Evolutionary conservation across 495 filamentous ascomycete genomes (phyloP).

Genomic region (Penicillium bovifimosum): DNA sequence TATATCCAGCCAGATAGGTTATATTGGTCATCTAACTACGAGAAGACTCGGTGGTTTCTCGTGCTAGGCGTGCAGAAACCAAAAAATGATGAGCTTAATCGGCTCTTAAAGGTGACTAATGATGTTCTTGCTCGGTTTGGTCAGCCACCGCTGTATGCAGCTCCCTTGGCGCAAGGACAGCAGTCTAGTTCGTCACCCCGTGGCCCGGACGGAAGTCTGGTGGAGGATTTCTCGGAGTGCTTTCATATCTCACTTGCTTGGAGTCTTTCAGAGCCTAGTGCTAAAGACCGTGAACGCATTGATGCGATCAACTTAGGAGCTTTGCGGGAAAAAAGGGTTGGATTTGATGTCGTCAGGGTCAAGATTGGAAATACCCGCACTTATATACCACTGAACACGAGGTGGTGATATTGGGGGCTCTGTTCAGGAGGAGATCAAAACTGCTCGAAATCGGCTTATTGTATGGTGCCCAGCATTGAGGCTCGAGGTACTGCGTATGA

Average conservation of each 20-base stretch:
- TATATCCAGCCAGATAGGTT: slow-evolving; percentile 38
- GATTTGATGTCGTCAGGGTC: slow-evolving; percentile 51
- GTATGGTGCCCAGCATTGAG: too few relatives aligned
- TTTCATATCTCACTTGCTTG: slow-evolving; percentile 86
- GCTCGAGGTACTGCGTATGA: too few relatives aligned
- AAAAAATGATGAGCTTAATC: slow-evolving; percentile 51
- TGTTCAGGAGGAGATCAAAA: too few relatives aligned
- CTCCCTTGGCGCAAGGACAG: neutral
- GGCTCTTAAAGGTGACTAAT: slow-evolving; percentile 63
- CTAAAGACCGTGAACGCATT: slow-evolving; percentile 22
- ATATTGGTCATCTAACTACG: slow-evolving; percentile 67
- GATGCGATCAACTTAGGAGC: slow-evolving; percentile 27
- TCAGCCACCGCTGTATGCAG: slow-evolving; percentile 69
- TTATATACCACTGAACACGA: slow-evolving; percentile 40
- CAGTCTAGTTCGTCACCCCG: slow-evolving; percentile 2
- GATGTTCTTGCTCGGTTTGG: slow-evolving; percentile 48
- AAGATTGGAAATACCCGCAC: slow-evolving; percentile 74
- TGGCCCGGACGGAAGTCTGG: neutral
- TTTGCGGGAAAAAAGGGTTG: slow-evolving; percentile 19
- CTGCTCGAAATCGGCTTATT: too few relatives aligned
- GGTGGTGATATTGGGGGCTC: neutral
- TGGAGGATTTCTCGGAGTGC: slow-evolving; percentile 40
- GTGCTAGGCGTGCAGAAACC: slow-evolving; percentile 57
- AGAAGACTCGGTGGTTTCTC: slow-evolving; percentile 80
- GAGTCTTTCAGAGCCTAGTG: slow-evolving; percentile 44